phyloP scores from a whole-genome alignment of 371 early-diverging fungal genomes.

The Circinella minor region DNA sequence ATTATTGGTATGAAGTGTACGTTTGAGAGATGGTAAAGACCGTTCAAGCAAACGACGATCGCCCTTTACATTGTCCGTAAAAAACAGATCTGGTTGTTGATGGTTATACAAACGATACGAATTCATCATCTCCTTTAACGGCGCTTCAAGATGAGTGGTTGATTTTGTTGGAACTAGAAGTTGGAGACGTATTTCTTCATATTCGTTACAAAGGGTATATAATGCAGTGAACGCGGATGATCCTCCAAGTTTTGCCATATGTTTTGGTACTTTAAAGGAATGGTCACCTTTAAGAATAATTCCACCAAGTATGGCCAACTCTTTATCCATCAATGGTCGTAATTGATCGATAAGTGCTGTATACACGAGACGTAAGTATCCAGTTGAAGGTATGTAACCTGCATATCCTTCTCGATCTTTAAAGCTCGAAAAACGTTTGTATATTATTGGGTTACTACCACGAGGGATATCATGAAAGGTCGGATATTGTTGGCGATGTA shows the following conservation, averaged over 20 bases:
- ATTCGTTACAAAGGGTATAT: background rate
- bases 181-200: slow-evolving; percentile 4
- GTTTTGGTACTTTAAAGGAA: background rate
- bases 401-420: slow-evolving; percentile 9
- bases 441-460: background rate
- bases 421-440: slow-evolving; percentile 8
- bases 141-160: background rate
- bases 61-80: slow-evolving; percentile 1
- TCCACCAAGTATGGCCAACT: background rate
- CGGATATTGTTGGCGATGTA: background rate
- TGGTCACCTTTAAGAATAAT: background rate
- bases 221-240: slow-evolving; percentile 1
- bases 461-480: background rate
- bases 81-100: background rate
- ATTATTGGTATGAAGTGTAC: background rate
- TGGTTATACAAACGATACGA: background rate
- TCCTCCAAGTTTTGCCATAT: slow-evolving; percentile 4
- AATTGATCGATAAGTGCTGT: background rate
- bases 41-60: background rate
- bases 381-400: slow-evolving; percentile 9
- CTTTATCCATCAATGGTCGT: slow-evolving; percentile 3
- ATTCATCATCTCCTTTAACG: background rate
- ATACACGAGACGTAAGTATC: slow-evolving; percentile 9
- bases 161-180: background rate
- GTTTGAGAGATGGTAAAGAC: background rate